These are phyloP conservation scores for Cercospora sp. DNA, from an alignment of 2,329 filamentous ascomycete genomes.

Conservation along the genomic window DNA sequence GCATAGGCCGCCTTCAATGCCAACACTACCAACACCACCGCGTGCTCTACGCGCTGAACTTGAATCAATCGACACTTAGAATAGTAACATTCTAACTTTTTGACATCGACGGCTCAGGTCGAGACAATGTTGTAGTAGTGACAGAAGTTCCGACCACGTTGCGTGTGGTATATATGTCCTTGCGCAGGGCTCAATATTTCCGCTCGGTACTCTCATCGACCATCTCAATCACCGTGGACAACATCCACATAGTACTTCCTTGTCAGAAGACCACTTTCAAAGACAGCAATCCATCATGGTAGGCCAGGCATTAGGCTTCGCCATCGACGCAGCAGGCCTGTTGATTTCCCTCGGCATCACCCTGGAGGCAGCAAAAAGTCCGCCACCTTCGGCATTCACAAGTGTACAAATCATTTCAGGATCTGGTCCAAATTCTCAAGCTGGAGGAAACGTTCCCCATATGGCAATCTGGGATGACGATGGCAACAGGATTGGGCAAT, in stretches of 20 bases:
- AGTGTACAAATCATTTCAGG: slow-evolving; percentile 2
- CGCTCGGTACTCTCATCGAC: not conserved
- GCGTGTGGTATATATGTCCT: not conserved
- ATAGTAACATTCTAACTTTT: not conserved
- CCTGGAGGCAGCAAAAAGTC: not conserved
- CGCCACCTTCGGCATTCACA: not conserved
- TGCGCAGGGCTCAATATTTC: not conserved
- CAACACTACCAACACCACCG: not conserved
- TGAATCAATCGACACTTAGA: not conserved
- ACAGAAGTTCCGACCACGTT: too few species aligned
- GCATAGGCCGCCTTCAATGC: not conserved
- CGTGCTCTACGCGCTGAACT: not conserved
- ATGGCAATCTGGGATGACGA: slow-evolving; percentile 11
- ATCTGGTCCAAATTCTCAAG: not conserved
- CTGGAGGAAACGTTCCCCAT: slow-evolving; percentile 2
- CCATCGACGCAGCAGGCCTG: not conserved
- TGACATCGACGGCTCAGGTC: too few species aligned
- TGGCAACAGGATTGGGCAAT: slow-evolving; percentile 10
- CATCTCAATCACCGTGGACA: not conserved
- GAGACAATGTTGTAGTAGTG: too few species aligned
- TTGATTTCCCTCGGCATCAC: not conserved
- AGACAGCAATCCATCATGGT: not conserved
- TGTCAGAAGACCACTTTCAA: not conserved
- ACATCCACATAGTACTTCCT: not conserved
- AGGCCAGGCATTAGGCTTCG: not conserved